Evolutionary conservation across 192 early-diverging fungal genomes (phyloP).

Genomic region (Coemansia guatemalensis): DNA sequence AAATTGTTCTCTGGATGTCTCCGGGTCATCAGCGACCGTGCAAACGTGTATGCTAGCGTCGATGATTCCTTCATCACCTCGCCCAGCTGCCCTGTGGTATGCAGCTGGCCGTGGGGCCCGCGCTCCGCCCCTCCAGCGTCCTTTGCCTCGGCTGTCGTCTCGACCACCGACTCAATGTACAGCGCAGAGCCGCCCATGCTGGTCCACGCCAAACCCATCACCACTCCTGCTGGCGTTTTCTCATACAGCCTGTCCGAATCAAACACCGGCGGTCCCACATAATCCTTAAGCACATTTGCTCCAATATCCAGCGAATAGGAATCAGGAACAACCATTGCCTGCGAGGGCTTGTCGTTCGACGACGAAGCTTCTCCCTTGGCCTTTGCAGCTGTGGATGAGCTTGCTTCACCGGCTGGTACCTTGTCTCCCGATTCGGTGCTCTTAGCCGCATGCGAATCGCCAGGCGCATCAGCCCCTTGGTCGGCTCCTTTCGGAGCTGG

Average conservation of each 20-base stretch:
- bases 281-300: conserved; percentile 79
- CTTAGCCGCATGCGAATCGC: background rate
- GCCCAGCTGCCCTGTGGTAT: conserved; percentile 93
- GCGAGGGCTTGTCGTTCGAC: conserved; percentile 32
- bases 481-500: conserved; percentile 1
- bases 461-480: background rate
- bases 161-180: conserved; percentile 94
- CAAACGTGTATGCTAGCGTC: conserved; percentile 94
- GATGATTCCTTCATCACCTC: conserved; percentile 99
- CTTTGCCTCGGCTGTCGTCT: conserved; percentile 19
- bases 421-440: background rate
- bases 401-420: background rate
- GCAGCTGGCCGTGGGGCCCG: conserved; percentile 57
- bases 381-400: background rate
- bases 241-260: conserved; percentile 92
- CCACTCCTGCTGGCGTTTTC: conserved; percentile 85
- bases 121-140: conserved; percentile 19
- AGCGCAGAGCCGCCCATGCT: conserved; percentile 93
- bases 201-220: conserved; percentile 99
- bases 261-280: conserved; percentile 88
- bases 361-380: background rate
- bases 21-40: conserved; percentile 76
- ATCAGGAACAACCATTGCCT: conserved; percentile 53
- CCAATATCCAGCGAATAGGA: conserved; percentile 66
- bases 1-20: conserved; percentile 84